These are phyloP conservation scores for Penicillium macrosclerotiorum DNA, from an alignment of 495 filamentous ascomycete genomes.

Conservation along the genomic window DNA sequence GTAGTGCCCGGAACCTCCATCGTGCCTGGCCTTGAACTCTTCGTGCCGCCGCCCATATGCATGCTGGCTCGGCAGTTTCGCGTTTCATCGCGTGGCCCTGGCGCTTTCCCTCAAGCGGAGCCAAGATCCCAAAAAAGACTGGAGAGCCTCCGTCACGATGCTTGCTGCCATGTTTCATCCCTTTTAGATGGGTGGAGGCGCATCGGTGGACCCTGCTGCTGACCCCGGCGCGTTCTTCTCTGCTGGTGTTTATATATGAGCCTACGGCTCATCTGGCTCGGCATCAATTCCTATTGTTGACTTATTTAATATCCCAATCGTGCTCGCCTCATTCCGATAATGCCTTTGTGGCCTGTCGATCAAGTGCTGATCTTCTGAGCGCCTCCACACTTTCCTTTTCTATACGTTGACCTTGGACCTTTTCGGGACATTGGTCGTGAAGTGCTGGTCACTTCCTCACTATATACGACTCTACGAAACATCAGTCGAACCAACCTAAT, in stretches of 20 bases:
- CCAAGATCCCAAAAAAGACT: constrained; percentile 32
- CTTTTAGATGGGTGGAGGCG: constrained; percentile 28
- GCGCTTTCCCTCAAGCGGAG: constrained; percentile 22
- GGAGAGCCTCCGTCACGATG: constrained; percentile 31
- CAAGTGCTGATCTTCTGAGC: constrained; percentile 8
- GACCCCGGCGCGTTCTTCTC: too few relatives aligned
- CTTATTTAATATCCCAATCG: constrained; percentile 50
- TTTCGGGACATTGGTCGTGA: background rate
- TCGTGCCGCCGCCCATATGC: constrained; percentile 24
- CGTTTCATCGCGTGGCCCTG: constrained; percentile 32
- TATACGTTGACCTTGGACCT: constrained; percentile 7
- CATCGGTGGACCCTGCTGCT: constrained; percentile 18
- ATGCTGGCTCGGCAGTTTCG: constrained; percentile 34
- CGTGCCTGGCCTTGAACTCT: too few relatives aligned
- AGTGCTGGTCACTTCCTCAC: background rate
- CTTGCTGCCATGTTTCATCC: constrained; percentile 45
- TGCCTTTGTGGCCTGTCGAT: constrained; percentile 15
- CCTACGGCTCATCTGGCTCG: too few relatives aligned
- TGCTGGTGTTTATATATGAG: constrained; percentile 32
- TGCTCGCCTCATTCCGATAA: too few relatives aligned
- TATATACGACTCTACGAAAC: background rate
- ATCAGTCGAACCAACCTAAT: too few relatives aligned
- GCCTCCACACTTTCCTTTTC: constrained; percentile 11
- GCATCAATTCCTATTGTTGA: too few relatives aligned
- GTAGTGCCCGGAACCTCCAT: constrained; percentile 6